phyloP scores from a whole-genome alignment of 139 green algal species.

The Coccomyxa sp. region DNA sequence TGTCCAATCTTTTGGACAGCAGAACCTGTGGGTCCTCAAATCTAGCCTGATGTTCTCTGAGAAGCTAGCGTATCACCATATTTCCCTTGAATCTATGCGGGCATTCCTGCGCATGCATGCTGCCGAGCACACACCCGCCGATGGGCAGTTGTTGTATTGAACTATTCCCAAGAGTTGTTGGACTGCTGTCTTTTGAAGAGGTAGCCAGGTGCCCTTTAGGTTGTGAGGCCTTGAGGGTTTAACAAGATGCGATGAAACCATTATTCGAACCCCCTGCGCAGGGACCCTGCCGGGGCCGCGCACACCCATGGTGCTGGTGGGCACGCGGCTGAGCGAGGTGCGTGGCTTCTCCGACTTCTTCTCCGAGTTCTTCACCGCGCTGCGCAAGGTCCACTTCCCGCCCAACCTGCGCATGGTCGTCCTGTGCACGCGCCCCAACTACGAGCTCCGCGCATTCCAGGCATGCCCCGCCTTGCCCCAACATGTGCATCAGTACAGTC shows the following conservation, averaged over 20 bases:
- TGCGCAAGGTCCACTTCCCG: constrained; percentile 18
- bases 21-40: not conserved
- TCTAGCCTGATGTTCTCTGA: too few species aligned
- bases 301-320: constrained; percentile 58
- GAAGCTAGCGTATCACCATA: too few species aligned
- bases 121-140: too few species aligned
- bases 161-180: too few species aligned
- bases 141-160: too few species aligned
- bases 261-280: constrained; percentile 3
- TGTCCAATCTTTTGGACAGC: not conserved
- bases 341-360: constrained; percentile 74
- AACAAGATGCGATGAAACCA: too few species aligned
- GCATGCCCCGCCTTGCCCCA: constrained; percentile 16
- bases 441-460: constrained; percentile 75
- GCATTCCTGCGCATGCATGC: too few species aligned
- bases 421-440: constrained; percentile 56
- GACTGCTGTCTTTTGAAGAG: too few species aligned
- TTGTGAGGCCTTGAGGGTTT: too few species aligned
- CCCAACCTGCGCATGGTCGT: constrained; percentile 44
- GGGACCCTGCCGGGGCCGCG: constrained; percentile 28
- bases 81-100: too few species aligned
- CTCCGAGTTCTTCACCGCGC: constrained; percentile 47
- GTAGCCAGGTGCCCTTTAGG: too few species aligned
- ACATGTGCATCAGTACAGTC: not conserved
- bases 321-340: constrained; percentile 58